These are phyloP conservation scores for Phytophthora tentaculata DNA, from an alignment of 352 stramenopile species.

Conservation along the genomic window DNA sequence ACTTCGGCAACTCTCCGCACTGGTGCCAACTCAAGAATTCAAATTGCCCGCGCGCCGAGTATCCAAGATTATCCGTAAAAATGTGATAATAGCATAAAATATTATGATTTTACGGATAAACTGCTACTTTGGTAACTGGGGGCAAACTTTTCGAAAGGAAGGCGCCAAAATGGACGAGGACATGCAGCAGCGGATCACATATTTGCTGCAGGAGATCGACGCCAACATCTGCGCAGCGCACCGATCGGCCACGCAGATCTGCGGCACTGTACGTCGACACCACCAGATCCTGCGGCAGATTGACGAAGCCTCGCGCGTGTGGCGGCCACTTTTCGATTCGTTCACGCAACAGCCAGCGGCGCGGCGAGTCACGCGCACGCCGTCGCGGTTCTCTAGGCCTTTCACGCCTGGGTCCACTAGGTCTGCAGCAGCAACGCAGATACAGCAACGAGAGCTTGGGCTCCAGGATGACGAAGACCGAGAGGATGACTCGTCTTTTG, in stretches of 20 bases:
- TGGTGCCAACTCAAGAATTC: conserved; percentile 23
- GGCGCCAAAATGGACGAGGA: conserved; percentile 73
- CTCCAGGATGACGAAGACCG: conserved; percentile 34
- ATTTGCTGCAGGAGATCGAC: conserved; percentile 87
- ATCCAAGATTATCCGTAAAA: conserved; percentile 16
- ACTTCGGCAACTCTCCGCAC: conserved; percentile 33
- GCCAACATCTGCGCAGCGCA: conserved; percentile 82
- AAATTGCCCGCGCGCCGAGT: conserved; percentile 19
- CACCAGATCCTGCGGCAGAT: conserved; percentile 82
- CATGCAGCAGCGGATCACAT: conserved; percentile 81
- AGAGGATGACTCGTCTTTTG: conserved; percentile 49
- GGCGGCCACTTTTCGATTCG: conserved; percentile 78
- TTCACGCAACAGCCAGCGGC: conserved; percentile 60
- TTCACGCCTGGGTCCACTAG: conserved; percentile 35
- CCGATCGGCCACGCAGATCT: conserved; percentile 80
- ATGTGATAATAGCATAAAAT: too few species aligned
- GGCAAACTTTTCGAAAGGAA: conserved; percentile 32
- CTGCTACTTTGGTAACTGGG: too few species aligned
- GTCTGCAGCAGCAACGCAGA: background rate
- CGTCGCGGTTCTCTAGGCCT: conserved; percentile 38
- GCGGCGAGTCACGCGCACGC: conserved; percentile 47
- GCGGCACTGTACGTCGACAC: conserved; percentile 65
- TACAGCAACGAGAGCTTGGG: conserved; percentile 21
- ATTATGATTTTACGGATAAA: conserved; percentile 24
- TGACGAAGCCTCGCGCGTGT: conserved; percentile 75